These are phyloP conservation scores for Sambucus nigra DNA, from an alignment of 129 eudicot genomes.

Conservation along the genomic window DNA sequence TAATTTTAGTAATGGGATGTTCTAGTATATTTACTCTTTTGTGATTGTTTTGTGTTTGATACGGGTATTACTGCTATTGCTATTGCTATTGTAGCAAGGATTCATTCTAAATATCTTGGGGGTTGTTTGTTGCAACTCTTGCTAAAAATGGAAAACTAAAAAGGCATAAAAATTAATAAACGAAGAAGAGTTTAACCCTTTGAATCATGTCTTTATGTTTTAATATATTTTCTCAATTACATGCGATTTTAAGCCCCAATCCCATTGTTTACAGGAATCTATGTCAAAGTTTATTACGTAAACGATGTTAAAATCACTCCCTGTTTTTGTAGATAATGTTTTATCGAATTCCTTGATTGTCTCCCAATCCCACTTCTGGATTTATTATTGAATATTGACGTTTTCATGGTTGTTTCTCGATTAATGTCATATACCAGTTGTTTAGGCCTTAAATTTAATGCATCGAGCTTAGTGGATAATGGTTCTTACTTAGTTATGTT, in stretches of 20 bases:
- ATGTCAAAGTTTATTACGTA: not conserved
- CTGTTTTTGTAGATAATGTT: not conserved
- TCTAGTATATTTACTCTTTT: slow-evolving; percentile 20
- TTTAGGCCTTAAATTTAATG: no score
- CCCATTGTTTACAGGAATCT: not conserved
- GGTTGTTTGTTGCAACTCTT: slow-evolving; percentile 21
- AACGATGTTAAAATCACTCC: not conserved
- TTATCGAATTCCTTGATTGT: not conserved
- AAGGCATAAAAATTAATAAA: slow-evolving; percentile 15
- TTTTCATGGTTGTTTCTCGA: no score
- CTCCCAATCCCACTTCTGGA: no score
- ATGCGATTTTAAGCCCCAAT: not conserved
- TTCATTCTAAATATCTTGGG: slow-evolving; percentile 17
- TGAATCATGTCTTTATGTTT: not conserved
- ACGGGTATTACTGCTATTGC: slow-evolving; percentile 20
- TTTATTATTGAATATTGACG: no score
- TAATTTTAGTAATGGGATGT: slow-evolving; percentile 21
- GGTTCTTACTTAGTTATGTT: no score
- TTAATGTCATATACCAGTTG: no score
- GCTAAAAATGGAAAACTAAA: slow-evolving; percentile 17
- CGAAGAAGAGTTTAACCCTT: slow-evolving; percentile 21
- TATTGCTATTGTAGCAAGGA: not conserved
- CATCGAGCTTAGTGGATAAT: no score
- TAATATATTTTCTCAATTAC: not conserved
- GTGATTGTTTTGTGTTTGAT: slow-evolving; percentile 22